Conservation (phyloP, 257 asterid genomes). For the Ilex aquifolium region DNA sequence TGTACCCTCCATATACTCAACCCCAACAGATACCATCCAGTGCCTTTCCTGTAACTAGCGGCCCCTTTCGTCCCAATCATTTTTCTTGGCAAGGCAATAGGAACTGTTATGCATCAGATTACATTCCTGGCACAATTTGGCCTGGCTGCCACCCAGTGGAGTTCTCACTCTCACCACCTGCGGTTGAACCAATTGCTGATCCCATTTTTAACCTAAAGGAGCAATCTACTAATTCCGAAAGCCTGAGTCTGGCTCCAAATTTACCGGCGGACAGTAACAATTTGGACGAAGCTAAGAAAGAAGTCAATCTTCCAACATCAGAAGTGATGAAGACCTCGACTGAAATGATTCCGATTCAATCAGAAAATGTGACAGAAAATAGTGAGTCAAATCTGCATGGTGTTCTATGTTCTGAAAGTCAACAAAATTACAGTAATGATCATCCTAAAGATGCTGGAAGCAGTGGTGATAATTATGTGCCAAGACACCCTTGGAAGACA, state of each 20-base stretch:
- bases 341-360: slow-evolving; percentile 29
- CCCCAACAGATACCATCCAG: slow-evolving; percentile 58
- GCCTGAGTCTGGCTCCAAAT: slow-evolving; percentile 40
- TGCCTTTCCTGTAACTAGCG: slow-evolving; percentile 56
- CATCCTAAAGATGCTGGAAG: slow-evolving; percentile 38
- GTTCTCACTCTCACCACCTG: slow-evolving; percentile 52
- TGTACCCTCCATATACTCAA: slow-evolving; percentile 80
- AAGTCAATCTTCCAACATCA: slow-evolving; percentile 40
- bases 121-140: slow-evolving; percentile 67
- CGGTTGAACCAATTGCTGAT: slow-evolving; percentile 50
- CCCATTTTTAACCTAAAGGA: slow-evolving; percentile 37
- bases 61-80: slow-evolving; percentile 64
- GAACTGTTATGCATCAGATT: slow-evolving; percentile 51
- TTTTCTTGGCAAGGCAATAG: slow-evolving; percentile 78
- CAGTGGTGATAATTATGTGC: slow-evolving; percentile 25
- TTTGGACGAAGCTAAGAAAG: slow-evolving; percentile 59
- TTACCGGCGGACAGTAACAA: slow-evolving; percentile 57
- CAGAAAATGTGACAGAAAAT: slow-evolving; percentile 31
- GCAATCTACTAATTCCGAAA: slow-evolving; percentile 41
- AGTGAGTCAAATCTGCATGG: slow-evolving; percentile 29
- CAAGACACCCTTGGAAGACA: slow-evolving; percentile 33
- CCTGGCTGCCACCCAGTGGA: slow-evolving; percentile 69
- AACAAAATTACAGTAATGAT: slow-evolving; percentile 27
- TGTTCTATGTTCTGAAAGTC: slow-evolving; percentile 33
- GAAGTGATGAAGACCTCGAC: slow-evolving; percentile 44